These are phyloP conservation scores for Venturia aucupariae DNA, from an alignment of 2,329 filamentous ascomycete species.

Conservation along the genomic window DNA sequence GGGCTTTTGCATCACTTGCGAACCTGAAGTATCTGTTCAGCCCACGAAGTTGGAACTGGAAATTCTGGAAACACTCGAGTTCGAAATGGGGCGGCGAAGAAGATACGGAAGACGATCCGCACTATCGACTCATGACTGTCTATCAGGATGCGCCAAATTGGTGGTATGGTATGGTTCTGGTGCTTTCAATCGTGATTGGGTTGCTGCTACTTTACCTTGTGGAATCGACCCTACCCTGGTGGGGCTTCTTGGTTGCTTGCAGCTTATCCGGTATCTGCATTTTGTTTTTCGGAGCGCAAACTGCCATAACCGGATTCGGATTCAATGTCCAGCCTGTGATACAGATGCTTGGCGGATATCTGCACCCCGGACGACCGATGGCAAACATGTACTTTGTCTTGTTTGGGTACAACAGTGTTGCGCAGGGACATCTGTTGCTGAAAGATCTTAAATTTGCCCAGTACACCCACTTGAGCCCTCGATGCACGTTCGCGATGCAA, in stretches of 20 bases:
- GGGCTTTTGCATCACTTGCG: constrained; percentile 21
- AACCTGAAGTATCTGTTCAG: constrained; percentile 19
- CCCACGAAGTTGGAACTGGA: constrained; percentile 17
- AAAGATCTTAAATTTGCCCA: constrained; percentile 32
- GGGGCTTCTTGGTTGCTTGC: constrained; percentile 23
- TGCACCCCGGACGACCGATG: constrained; percentile 26
- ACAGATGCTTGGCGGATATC: constrained; percentile 17
- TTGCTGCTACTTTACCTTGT: constrained; percentile 21
- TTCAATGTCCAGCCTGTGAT: constrained; percentile 20
- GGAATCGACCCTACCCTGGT: constrained; percentile 25
- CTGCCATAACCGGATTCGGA: constrained; percentile 19
- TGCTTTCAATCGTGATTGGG: constrained; percentile 19
- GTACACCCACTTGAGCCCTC: constrained; percentile 31
- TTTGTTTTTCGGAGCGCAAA: constrained; percentile 22
- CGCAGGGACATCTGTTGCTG: constrained; percentile 20
- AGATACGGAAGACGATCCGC: constrained; percentile 21
- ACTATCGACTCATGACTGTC: constrained; percentile 26
- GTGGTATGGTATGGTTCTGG: constrained; percentile 24
- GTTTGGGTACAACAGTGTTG: constrained; percentile 26
- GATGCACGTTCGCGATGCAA: constrained; percentile 36
- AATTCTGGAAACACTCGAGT: constrained; percentile 20
- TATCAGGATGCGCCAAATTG: constrained; percentile 25
- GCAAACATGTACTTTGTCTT: constrained; percentile 38
- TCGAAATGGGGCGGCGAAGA: constrained; percentile 19
- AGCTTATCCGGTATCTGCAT: constrained; percentile 19